These are phyloP conservation scores for Cladosporium sp. DNA, from an alignment of 2,329 filamentous ascomycete species.

Conservation along the genomic window DNA sequence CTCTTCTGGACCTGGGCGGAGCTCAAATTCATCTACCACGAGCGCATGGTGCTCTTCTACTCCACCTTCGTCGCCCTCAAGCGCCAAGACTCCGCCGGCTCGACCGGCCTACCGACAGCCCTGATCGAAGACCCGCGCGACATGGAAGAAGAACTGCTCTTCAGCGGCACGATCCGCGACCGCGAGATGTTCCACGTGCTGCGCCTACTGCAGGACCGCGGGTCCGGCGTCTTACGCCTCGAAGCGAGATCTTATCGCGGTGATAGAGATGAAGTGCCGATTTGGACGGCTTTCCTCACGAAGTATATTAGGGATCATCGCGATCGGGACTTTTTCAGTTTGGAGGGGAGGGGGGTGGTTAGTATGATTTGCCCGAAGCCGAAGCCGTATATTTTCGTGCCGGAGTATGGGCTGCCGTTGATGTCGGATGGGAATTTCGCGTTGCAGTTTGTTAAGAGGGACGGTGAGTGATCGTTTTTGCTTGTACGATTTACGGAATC, in stretches of 20 bases:
- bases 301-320: slow-evolving; percentile 42
- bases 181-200: slow-evolving; percentile 53
- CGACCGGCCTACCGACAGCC: neutral
- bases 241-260: slow-evolving; percentile 58
- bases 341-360: slow-evolving; percentile 34
- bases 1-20: slow-evolving; percentile 53
- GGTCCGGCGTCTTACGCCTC: slow-evolving; percentile 55
- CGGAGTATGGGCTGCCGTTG: slow-evolving; percentile 49
- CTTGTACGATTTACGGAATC: no score
- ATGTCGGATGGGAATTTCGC: slow-evolving; percentile 23
- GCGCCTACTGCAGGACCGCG: slow-evolving; percentile 54
- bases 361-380: slow-evolving; percentile 52
- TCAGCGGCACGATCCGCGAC: slow-evolving; percentile 53
- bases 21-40: slow-evolving; percentile 56
- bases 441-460: slow-evolving; percentile 29
- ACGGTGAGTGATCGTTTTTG: slow-evolving; percentile 30
- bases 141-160: slow-evolving; percentile 47
- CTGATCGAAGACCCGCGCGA: slow-evolving; percentile 14
- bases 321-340: slow-evolving; percentile 51
- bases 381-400: slow-evolving; percentile 54
- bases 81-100: slow-evolving; percentile 48
- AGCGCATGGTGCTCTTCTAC: slow-evolving; percentile 62
- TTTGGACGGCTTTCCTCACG: slow-evolving; percentile 62
- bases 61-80: slow-evolving; percentile 59
- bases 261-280: slow-evolving; percentile 54